A percentile compares a stretch with the other conserved stretches of the same genome.
Conservation (phyloP, 495 filamentous ascomycete species). For the Xylaria bambusicola region DNA sequence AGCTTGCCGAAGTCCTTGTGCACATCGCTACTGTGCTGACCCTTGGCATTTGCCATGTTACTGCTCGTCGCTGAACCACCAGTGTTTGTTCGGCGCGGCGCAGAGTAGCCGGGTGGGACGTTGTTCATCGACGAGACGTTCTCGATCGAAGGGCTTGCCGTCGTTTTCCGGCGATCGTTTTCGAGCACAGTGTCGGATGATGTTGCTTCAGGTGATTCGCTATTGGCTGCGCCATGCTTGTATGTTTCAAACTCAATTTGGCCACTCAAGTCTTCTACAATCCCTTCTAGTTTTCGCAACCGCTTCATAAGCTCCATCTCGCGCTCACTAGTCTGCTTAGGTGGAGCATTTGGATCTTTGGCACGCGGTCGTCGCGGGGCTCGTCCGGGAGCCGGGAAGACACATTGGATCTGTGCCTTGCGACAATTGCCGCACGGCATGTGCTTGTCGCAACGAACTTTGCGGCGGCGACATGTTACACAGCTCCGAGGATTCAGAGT, state of each 20-base stretch:
- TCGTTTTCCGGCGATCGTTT: slow-evolving; percentile 31
- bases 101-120: slow-evolving; percentile 24
- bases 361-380: slow-evolving; percentile 70
- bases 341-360: slow-evolving; percentile 56
- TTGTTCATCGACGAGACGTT: slow-evolving; percentile 23
- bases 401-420: slow-evolving; percentile 74
- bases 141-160: slow-evolving; percentile 16
- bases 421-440: slow-evolving; percentile 83
- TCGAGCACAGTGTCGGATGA: slow-evolving; percentile 24
- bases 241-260: slow-evolving; percentile 53
- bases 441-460: slow-evolving; percentile 86
- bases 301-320: slow-evolving; percentile 79
- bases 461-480: slow-evolving; percentile 79
- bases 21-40: slow-evolving; percentile 40
- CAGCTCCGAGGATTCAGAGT: slow-evolving; percentile 71
- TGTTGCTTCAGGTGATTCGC: slow-evolving; percentile 44
- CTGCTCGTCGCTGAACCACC: slow-evolving; percentile 20
- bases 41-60: slow-evolving; percentile 25
- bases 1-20: slow-evolving; percentile 76
- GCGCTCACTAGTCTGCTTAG: slow-evolving; percentile 57
- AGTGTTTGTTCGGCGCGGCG: slow-evolving; percentile 27
- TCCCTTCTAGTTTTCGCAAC: slow-evolving; percentile 75
- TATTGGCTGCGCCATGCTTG: slow-evolving; percentile 37
- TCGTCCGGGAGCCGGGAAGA: slow-evolving; percentile 80
- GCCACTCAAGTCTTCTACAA: slow-evolving; percentile 69